Percentiles rank a stretch among this genome's conserved stretches.
Conservation (phyloP, 148 eudicot species). For the Silene uniflora region DNA sequence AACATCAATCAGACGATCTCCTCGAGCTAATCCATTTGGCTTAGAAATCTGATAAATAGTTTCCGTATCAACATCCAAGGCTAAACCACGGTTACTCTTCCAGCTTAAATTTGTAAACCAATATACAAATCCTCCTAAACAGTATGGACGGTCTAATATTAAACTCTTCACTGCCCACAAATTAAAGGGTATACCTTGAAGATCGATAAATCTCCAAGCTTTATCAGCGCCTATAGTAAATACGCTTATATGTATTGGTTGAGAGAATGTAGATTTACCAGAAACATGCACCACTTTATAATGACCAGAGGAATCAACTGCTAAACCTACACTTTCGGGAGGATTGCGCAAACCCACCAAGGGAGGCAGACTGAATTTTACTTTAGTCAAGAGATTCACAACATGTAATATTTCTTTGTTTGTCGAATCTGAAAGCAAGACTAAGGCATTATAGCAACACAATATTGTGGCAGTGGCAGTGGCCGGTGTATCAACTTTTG, state of each 20-base stretch:
- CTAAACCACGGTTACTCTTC: not conserved
- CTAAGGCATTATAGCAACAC: not conserved
- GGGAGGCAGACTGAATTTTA: too few species aligned
- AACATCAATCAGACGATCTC: too few species aligned
- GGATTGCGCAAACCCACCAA: too few species aligned
- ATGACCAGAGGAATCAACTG: not conserved
- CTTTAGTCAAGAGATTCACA: not conserved
- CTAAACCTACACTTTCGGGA: too few species aligned
- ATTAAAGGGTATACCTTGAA: not conserved
- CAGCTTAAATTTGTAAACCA: not conserved
- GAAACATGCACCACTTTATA: too few species aligned
- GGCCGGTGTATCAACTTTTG: not conserved
- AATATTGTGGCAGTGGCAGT: constrained; percentile 1
- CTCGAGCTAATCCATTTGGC: too few species aligned
- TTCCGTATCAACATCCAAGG: constrained; percentile 19
- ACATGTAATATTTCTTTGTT: not conserved
- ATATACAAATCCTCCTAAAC: not conserved
- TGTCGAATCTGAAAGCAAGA: too few species aligned
- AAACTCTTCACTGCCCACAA: not conserved
- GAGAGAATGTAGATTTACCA: not conserved
- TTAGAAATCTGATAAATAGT: not conserved
- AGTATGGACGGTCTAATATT: not conserved
- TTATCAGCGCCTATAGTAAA: not conserved
- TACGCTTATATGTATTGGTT: not conserved
- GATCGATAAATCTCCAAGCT: constrained; percentile 10